Percentiles rank a stretch among this genome's conserved stretches.
These are phyloP conservation scores for Wilcoxina mikolae DNA, from an alignment of 495 filamentous ascomycete genomes.

Conservation along the genomic window DNA sequence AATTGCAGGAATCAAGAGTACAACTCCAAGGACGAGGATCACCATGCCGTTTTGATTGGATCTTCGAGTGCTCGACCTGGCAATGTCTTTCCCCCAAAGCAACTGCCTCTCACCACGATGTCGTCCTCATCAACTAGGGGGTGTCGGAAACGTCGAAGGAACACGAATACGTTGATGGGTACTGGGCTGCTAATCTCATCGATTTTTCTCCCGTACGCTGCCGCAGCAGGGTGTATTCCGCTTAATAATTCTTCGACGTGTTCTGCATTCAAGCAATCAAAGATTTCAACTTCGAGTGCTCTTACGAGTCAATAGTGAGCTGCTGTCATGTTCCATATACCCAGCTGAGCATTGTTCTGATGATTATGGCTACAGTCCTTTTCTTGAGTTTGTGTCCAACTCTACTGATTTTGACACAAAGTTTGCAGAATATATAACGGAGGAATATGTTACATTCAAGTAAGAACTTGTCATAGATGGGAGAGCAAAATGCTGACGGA, in stretches of 20 bases:
- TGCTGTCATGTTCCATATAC: constrained; percentile 2
- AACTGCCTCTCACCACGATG: neutral
- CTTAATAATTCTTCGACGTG: constrained; percentile 66
- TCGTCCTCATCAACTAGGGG: neutral
- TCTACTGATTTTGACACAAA: constrained; percentile 63
- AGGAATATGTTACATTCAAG: constrained; percentile 61
- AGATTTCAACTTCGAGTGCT: constrained; percentile 55
- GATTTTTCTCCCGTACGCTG: constrained; percentile 4
- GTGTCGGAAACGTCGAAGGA: neutral
- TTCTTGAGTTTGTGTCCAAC: constrained; percentile 66
- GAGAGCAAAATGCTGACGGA: constrained; percentile 20
- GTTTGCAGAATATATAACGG: constrained; percentile 55
- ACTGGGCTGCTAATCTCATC: neutral
- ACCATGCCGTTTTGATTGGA: neutral
- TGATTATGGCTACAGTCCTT: constrained; percentile 47
- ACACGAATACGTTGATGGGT: neutral
- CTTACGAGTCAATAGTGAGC: constrained; percentile 66
- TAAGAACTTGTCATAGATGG: constrained; percentile 33
- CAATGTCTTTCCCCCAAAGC: neutral
- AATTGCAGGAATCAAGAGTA: neutral
- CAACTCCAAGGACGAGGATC: neutral
- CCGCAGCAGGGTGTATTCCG: constrained; percentile 48
- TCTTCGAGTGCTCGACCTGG: neutral
- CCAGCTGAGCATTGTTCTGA: constrained; percentile 5
- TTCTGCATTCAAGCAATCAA: constrained; percentile 66